These are phyloP conservation scores for Penicillium ucsense DNA, from an alignment of 495 filamentous ascomycete species.

Conservation along the genomic window DNA sequence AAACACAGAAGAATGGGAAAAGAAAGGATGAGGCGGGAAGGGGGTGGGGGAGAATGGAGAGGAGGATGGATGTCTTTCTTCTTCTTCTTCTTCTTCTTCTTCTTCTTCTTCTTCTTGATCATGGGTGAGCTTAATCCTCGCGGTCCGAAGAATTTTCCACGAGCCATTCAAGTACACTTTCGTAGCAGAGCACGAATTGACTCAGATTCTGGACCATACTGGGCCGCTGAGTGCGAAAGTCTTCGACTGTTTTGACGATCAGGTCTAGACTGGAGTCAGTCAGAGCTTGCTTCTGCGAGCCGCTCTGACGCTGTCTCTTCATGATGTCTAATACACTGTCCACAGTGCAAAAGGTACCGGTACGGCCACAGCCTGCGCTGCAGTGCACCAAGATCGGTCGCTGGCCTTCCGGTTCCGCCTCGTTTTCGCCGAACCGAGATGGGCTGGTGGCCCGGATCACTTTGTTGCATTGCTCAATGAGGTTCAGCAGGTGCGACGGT, in stretches of 20 bases:
- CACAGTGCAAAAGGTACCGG: constrained; percentile 92
- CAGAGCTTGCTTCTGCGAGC: constrained; percentile 9
- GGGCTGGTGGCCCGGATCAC: constrained; percentile 27
- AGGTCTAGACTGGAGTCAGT: constrained; percentile 58
- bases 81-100: too few species aligned
- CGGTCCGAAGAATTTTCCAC: constrained; percentile 32
- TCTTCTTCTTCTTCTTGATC: not conserved
- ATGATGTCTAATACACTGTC: constrained; percentile 92
- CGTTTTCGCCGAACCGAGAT: constrained; percentile 25
- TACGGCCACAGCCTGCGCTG: constrained; percentile 89
- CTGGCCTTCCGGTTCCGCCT: constrained; percentile 45
- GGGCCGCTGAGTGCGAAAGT: constrained; percentile 77
- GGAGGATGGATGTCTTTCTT: constrained; percentile 4
- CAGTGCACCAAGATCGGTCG: constrained; percentile 88
- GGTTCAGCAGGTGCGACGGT: constrained; percentile 69
- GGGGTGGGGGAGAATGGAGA: not conserved
- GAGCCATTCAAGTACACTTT: constrained; percentile 88
- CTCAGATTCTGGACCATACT: constrained; percentile 96
- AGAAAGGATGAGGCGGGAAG: too few species aligned
- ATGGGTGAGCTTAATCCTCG: constrained; percentile 1
- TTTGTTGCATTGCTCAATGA: constrained; percentile 78
- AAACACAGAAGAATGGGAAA: too few species aligned
- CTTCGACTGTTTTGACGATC: constrained; percentile 74
- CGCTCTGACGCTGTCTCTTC: constrained; percentile 56
- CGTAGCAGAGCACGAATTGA: constrained; percentile 95